A percentile compares a stretch with the other conserved stretches of the same genome.
Conservation (phyloP, 2,329 filamentous ascomycete species). For the Fonsecaea multimorphosa region DNA sequence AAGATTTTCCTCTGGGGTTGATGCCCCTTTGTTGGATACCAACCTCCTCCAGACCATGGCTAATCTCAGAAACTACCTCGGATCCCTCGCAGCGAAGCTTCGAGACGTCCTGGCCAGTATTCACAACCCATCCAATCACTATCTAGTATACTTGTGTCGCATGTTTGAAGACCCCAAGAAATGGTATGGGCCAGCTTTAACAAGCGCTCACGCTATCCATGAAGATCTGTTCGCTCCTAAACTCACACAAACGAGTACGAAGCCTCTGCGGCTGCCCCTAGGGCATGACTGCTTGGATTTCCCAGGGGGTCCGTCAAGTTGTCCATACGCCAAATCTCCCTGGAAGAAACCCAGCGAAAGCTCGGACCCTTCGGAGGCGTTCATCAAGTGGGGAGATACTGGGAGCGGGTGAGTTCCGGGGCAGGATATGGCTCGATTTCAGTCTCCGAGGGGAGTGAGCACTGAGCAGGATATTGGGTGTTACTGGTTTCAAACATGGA, state of each 20-base stretch:
- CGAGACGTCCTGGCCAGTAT: not conserved
- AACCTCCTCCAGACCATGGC: not conserved
- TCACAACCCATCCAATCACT: not conserved
- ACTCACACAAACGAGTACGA: not conserved
- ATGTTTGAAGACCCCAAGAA: not conserved
- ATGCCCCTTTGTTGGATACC: not conserved
- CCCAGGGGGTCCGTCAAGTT: not conserved
- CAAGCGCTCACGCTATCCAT: not conserved
- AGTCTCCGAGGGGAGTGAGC: not conserved
- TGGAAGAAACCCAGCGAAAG: not conserved
- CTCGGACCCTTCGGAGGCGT: not conserved
- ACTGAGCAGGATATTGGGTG: not conserved
- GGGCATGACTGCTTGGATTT: not conserved
- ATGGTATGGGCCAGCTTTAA: not conserved
- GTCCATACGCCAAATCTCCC: not conserved
- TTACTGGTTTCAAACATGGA: not conserved
- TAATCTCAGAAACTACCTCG: conserved; percentile 1
- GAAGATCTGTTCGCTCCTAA: not conserved
- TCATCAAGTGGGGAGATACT: not conserved
- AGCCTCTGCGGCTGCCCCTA: not conserved
- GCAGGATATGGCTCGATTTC: not conserved
- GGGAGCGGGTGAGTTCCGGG: not conserved
- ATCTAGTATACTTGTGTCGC: not conserved
- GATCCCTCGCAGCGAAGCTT: not conserved
- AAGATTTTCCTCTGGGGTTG: not conserved